Percentiles rank a stretch among this genome's conserved stretches.
phyloP scores from a whole-genome alignment of 129 eudicot species.

The Solidago caesia region DNA sequence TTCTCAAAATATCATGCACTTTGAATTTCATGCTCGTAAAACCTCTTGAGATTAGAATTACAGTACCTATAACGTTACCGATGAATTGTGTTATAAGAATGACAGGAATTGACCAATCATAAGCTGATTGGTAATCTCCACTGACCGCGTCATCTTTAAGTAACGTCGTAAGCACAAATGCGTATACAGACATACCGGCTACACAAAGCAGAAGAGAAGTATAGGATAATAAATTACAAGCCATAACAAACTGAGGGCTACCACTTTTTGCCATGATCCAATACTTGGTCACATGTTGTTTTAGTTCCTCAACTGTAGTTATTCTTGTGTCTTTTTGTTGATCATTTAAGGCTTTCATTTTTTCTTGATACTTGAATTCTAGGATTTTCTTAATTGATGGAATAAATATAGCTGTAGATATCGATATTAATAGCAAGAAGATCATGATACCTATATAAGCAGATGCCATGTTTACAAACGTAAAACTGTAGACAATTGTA shows the following conservation, averaged over 20 bases:
- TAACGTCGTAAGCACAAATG: too few relatives aligned
- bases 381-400: not conserved
- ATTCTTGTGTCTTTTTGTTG: not conserved
- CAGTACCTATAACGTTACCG: constrained; percentile 15
- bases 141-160: too few relatives aligned
- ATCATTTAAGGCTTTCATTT: not conserved
- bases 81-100: not conserved
- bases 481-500: too few relatives aligned
- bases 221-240: not conserved
- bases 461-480: too few relatives aligned
- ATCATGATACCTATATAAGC: too few relatives aligned
- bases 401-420: not conserved
- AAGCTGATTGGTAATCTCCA: not conserved
- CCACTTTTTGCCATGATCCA: constrained; percentile 2
- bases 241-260: constrained; percentile 7
- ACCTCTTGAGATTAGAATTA: constrained; percentile 18
- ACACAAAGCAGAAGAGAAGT: not conserved
- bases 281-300: not conserved
- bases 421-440: not conserved
- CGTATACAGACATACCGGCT: too few relatives aligned
- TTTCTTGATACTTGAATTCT: constrained; percentile 2
- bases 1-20: not conserved
- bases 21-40: constrained; percentile 14
- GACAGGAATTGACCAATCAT: not conserved
- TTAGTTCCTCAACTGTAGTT: not conserved